A percentile compares a stretch with the other conserved stretches of the same genome.
Evolutionary conservation across 1,284 basidiomycete genomes (phyloP).

Genomic region (Trametes hirsuta): DNA sequence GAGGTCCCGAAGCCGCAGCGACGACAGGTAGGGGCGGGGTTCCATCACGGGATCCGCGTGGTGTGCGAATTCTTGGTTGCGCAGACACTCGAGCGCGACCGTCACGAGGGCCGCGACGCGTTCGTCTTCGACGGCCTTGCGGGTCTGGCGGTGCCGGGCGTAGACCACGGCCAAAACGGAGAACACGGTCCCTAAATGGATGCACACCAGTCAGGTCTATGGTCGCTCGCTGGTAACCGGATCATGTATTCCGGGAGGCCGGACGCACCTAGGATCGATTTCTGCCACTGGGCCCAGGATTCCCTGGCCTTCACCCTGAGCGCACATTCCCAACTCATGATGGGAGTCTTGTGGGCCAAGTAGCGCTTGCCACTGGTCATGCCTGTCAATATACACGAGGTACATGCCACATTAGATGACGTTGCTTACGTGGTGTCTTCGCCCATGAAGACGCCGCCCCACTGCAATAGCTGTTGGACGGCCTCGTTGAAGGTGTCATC

Average conservation of each 20-base stretch:
- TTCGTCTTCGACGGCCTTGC: slow-evolving; percentile 63
- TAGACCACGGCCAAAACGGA: slow-evolving; percentile 31
- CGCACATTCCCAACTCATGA: slow-evolving; percentile 74
- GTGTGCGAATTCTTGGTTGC: slow-evolving; percentile 86
- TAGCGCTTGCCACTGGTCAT: slow-evolving; percentile 68
- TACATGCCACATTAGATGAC: neutral
- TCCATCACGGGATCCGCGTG: slow-evolving; percentile 83
- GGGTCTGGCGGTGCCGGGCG: slow-evolving; percentile 46
- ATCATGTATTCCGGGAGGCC: slow-evolving; percentile 9
- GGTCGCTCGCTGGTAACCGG: slow-evolving; percentile 8
- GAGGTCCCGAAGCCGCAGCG: slow-evolving; percentile 89
- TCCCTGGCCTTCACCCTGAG: slow-evolving; percentile 71
- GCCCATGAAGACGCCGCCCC: slow-evolving; percentile 78
- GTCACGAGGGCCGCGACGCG: slow-evolving; percentile 80
- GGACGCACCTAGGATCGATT: slow-evolving; percentile 65
- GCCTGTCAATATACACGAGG: neutral
- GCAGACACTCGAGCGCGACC: slow-evolving; percentile 79
- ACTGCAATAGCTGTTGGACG: slow-evolving; percentile 78
- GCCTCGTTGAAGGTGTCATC: slow-evolving; percentile 82
- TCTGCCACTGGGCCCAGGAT: slow-evolving; percentile 72
- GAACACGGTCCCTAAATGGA: slow-evolving; percentile 27
- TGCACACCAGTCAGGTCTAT: slow-evolving; percentile 2
- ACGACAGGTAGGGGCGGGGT: slow-evolving; percentile 83
- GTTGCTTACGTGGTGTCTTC: slow-evolving; percentile 70
- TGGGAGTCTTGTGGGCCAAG: slow-evolving; percentile 75